Base-by-base conservation (phyloP, 1,284 basidiomycete genomes). In the Blastosporella zonata region DNA sequence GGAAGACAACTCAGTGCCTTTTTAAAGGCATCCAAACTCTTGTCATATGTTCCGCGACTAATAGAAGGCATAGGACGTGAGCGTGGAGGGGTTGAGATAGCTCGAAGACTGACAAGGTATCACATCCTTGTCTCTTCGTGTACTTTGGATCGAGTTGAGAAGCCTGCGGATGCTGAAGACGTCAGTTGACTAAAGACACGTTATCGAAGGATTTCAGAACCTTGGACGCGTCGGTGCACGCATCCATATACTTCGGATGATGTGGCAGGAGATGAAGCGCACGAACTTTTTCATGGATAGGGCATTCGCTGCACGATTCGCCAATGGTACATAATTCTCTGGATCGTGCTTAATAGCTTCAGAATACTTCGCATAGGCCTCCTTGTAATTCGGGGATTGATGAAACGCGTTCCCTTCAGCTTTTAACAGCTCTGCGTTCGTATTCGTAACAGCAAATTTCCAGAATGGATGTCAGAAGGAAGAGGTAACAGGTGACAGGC, bases 311-410 rank as follows among this genome's bases (percentile, higher is more conserved):
- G 65, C 63, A 31, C 68, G 64, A 51, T 67, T 71, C 13, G 64
- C 60, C 52, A 63, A 67, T 15, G 66, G 53, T 5, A 67, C 54
- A 2, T 66, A 62, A 54, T 67, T 67, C 13, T 56, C 52, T 9
- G 62, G 60, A 29, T 67, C 60, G 49, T 61, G 56, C 39, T 63
- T 60, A 52, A 70, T 67, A 18, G 62, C 64, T 41, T 67, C 59
- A 12, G 62, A 53, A 46, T 66, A 66, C 42, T 66, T 67, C n/a
- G 53, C 49, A 41, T 65, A 63, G 1, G 65, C 66, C 21, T 55
- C 59, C 38, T 49, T 50, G 49, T 59, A 60, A 15, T 65, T 49
- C 18, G 57, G 55, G 37, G 56, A 56, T 31, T 58, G 52, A 36
- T 63, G 56, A 15, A 65, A 52, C 18, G 50, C 53, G 42, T 68